Percentiles rank a stretch among this genome's conserved stretches.
Evolutionary conservation across 2,329 filamentous ascomycete species (phyloP).

Genomic region (Fusarium fujikuroi): DNA sequence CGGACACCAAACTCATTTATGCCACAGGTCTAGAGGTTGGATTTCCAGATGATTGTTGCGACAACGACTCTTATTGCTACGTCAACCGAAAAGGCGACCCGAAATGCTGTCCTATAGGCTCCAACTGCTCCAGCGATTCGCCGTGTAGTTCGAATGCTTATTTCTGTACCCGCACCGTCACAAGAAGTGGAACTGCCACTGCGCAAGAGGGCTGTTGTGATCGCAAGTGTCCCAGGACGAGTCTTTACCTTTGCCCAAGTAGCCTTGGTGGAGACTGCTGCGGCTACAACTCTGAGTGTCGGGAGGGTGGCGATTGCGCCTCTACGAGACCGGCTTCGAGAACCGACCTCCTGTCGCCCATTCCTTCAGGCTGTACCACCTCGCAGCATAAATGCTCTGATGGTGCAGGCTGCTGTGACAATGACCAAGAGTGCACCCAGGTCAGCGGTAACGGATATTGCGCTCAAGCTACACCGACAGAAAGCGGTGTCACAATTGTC

Average conservation of each 20-base stretch:
- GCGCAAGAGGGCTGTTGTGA: constrained; percentile 51
- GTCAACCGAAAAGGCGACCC: constrained; percentile 48
- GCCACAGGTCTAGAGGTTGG: constrained; percentile 56
- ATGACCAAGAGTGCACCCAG: constrained; percentile 56
- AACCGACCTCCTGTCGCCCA: constrained; percentile 47
- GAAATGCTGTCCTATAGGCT: constrained; percentile 57
- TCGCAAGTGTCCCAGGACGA: constrained; percentile 54
- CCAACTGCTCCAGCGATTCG: constrained; percentile 53
- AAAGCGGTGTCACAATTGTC: constrained; percentile 46
- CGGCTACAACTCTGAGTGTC: constrained; percentile 56
- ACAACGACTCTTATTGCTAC: constrained; percentile 59
- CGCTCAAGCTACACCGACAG: constrained; percentile 50
- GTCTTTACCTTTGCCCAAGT: constrained; percentile 57
- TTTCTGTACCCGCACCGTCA: constrained; percentile 48
- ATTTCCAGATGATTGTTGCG: constrained; percentile 53
- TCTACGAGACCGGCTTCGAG: constrained; percentile 41
- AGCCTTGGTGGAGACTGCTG: constrained; percentile 63
- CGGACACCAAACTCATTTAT: not conserved
- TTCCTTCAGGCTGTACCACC: constrained; percentile 57
- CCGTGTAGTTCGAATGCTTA: constrained; percentile 49
- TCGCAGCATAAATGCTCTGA: constrained; percentile 57
- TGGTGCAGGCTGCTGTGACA: constrained; percentile 62
- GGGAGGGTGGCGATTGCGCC: constrained; percentile 50
- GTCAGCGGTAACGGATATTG: constrained; percentile 53
- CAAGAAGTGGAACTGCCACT: constrained; percentile 44